Percentiles rank a stretch among this genome's conserved stretches.
Conservation (phyloP, 2,329 filamentous ascomycete species). For the Cyphellophora europaea region DNA sequence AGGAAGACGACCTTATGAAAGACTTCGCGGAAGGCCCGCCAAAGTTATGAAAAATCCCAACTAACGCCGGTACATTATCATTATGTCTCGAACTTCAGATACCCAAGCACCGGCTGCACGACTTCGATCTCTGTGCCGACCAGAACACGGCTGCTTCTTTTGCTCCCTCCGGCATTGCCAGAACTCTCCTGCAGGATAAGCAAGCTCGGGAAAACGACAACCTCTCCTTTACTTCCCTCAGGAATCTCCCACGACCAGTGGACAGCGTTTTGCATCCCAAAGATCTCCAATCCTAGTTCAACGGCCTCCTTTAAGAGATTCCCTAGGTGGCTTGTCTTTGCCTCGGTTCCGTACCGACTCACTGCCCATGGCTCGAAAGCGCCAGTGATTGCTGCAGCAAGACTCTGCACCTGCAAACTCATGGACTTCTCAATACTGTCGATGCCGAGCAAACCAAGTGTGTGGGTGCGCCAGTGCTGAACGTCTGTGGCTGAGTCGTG, state of each 20-base stretch:
- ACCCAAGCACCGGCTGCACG: too few relatives aligned
- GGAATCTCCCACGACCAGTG: not conserved
- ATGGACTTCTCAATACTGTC: conserved; percentile 1
- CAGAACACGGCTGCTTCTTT: too few relatives aligned
- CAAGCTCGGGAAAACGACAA: too few relatives aligned
- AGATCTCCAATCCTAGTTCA: conserved; percentile 1
- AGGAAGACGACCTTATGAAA: not conserved
- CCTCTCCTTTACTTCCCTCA: too few relatives aligned
- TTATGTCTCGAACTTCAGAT: too few relatives aligned
- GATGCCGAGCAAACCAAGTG: not conserved
- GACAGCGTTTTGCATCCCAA: not conserved
- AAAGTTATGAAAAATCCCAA: too few relatives aligned
- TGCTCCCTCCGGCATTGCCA: too few relatives aligned
- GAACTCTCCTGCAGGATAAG: too few relatives aligned
- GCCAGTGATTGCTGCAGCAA: not conserved
- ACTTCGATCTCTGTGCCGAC: too few relatives aligned
- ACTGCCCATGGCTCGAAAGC: not conserved
- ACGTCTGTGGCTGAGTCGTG: not conserved
- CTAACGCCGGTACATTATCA: too few relatives aligned
- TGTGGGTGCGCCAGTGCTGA: not conserved
- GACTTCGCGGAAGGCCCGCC: too few relatives aligned
- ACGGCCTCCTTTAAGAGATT: not conserved
- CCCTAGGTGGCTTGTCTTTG: not conserved
- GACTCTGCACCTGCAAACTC: not conserved
- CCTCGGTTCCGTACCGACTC: not conserved